These are phyloP conservation scores for Stramenopiles sp. DNA, from an alignment of 352 stramenopile genomes.

Conservation along the genomic window DNA sequence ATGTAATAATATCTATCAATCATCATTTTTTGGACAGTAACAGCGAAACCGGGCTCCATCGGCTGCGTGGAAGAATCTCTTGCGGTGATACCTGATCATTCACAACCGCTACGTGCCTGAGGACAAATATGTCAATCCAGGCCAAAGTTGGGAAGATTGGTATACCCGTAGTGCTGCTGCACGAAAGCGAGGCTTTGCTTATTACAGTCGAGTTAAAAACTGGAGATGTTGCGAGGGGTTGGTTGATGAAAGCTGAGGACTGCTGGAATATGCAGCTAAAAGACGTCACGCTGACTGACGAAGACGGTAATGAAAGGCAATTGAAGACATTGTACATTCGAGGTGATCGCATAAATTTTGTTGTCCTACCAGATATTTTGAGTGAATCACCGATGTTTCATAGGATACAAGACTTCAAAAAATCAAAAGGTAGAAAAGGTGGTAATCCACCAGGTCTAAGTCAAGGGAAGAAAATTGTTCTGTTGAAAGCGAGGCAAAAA, in stretches of 20 bases:
- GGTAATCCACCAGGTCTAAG: neutral
- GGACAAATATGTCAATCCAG: neutral
- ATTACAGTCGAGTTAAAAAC: neutral
- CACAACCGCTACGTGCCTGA: no score
- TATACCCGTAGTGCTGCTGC: neutral
- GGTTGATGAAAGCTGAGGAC: neutral
- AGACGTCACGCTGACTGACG: neutral
- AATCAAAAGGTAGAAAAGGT: neutral
- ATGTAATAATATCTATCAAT: no score
- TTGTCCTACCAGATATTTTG: neutral
- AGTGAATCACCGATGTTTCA: neutral
- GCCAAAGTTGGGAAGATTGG: neutral
- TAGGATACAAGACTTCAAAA: neutral
- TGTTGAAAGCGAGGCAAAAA: neutral
- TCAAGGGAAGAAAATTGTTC: neutral
- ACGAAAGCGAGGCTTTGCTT: neutral
- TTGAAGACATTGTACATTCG: neutral
- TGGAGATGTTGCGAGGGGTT: neutral
- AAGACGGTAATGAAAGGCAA: neutral
- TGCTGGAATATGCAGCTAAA: neutral
- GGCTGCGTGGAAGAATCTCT: no score
- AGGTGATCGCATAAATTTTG: neutral
- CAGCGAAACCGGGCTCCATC: no score
- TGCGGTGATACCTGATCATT: no score
- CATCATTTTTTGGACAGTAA: no score